Percentiles rank a stretch among this genome's conserved stretches.
Conservation (phyloP, 2,329 filamentous ascomycete species). For the Colletotrichum tropicale region DNA sequence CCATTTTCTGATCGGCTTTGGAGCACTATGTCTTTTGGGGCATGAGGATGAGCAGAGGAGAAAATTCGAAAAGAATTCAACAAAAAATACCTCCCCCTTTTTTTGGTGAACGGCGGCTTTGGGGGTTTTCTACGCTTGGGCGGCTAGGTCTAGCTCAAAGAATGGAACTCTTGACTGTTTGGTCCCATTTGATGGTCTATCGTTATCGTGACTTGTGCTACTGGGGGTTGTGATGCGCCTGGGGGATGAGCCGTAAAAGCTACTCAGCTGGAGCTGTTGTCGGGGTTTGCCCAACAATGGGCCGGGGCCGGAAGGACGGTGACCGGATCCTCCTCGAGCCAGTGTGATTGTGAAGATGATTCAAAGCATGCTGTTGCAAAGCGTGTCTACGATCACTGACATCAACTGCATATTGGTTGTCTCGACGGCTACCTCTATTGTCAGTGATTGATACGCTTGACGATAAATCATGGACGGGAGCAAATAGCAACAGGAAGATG, state of each 20-base stretch:
- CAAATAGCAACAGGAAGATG: not conserved
- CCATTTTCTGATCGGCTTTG: slow-evolving; percentile 6
- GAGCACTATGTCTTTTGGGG: slow-evolving; percentile 16
- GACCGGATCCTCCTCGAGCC: not conserved
- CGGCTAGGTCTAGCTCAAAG: slow-evolving; percentile 18
- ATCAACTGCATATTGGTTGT: not conserved
- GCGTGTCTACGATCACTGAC: not conserved
- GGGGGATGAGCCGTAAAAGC: not conserved
- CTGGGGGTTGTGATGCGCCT: not conserved
- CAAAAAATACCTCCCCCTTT: not conserved
- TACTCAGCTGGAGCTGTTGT: not conserved
- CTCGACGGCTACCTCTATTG: not conserved
- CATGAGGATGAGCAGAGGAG: slow-evolving; percentile 12
- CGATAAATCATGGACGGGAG: not conserved
- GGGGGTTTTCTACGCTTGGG: slow-evolving; percentile 16
- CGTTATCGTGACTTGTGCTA: not conserved
- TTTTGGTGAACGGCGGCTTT: slow-evolving; percentile 12
- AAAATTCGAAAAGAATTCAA: not conserved
- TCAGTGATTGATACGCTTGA: not conserved
- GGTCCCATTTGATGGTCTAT: slow-evolving; percentile 2
- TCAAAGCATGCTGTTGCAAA: not conserved
- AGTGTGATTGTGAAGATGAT: not conserved
- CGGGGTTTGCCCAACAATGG: not conserved
- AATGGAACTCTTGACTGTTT: slow-evolving; percentile 20
- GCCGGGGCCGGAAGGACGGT: rapidly evolving